phyloP scores from a whole-genome alignment of 2,329 filamentous ascomycete species.

The Xylaria sp. region DNA sequence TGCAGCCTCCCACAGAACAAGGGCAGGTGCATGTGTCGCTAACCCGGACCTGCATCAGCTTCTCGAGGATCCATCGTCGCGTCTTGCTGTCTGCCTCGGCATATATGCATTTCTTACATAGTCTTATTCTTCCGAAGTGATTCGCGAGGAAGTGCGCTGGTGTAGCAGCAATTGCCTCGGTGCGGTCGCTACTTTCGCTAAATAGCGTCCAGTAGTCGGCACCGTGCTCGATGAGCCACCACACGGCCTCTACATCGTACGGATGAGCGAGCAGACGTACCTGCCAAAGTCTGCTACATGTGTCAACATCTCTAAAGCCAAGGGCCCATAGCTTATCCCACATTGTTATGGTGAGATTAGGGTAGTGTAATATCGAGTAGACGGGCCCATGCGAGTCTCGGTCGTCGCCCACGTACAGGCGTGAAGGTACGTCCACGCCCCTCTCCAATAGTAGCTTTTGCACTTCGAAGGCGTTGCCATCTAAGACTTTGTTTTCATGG shows the following conservation, averaged over 20 bases:
- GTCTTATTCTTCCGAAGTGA: neutral
- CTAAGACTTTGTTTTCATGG: conserved; percentile 3
- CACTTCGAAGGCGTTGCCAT: neutral
- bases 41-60: conserved; percentile 5
- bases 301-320: conserved; percentile 15
- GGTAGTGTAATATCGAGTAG: neutral
- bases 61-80: neutral
- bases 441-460: neutral
- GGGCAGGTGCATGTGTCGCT: conserved; percentile 10
- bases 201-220: conserved; percentile 27
- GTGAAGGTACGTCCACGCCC: conserved; percentile 9
- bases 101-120: too few species aligned
- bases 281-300: accelerated
- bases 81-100: neutral
- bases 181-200: neutral
- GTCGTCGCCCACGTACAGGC: neutral
- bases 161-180: neutral
- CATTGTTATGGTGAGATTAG: too few species aligned
- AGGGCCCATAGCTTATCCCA: conserved; percentile 12
- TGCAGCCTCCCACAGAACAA: conserved; percentile 15
- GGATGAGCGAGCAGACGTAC: neutral
- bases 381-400: too few species aligned
- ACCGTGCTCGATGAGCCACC: conserved; percentile 28
- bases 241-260: neutral
- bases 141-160: conserved; percentile 9